Percentiles rank a stretch among this genome's conserved stretches.
phyloP scores from a whole-genome alignment of 2,329 filamentous ascomycete species.

The Pleurostoma richardsiae region DNA sequence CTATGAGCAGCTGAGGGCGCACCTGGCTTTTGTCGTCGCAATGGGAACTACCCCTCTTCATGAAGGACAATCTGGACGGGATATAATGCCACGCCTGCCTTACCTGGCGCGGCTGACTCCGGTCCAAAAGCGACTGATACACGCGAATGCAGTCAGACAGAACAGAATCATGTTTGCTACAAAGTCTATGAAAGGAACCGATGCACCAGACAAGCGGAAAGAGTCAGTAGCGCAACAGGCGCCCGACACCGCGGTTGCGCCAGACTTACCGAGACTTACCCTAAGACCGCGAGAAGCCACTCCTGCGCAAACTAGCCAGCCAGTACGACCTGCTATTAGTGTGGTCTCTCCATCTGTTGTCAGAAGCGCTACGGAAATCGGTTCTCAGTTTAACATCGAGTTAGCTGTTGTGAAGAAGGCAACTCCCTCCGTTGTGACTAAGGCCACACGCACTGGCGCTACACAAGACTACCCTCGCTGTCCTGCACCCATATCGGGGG shows the following conservation, averaged over 20 bases:
- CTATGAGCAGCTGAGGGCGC: background rate
- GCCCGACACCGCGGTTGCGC: too few species aligned
- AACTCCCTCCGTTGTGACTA: background rate
- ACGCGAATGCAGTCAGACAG: slow-evolving; percentile 1
- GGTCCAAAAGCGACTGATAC: slow-evolving; percentile 2
- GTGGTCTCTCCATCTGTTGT: background rate
- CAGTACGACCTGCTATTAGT: background rate
- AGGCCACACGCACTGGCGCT: background rate
- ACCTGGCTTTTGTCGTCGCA: background rate
- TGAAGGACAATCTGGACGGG: too few species aligned
- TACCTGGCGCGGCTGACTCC: background rate
- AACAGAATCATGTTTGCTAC: slow-evolving; percentile 2
- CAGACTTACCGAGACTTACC: too few species aligned
- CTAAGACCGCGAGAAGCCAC: too few species aligned
- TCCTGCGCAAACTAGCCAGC: too few species aligned
- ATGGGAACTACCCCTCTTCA: background rate
- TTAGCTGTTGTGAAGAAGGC: background rate
- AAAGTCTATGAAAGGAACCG: background rate
- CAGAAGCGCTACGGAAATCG: background rate
- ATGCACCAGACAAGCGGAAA: too few species aligned
- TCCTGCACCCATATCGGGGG: background rate
- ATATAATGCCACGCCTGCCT: too few species aligned
- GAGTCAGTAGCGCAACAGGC: too few species aligned
- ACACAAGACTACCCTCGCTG: background rate
- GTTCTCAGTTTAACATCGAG: background rate